Evolutionary conservation across 2,329 filamentous ascomycete genomes (phyloP).

Genomic region (Cryphonectria parasitica): DNA sequence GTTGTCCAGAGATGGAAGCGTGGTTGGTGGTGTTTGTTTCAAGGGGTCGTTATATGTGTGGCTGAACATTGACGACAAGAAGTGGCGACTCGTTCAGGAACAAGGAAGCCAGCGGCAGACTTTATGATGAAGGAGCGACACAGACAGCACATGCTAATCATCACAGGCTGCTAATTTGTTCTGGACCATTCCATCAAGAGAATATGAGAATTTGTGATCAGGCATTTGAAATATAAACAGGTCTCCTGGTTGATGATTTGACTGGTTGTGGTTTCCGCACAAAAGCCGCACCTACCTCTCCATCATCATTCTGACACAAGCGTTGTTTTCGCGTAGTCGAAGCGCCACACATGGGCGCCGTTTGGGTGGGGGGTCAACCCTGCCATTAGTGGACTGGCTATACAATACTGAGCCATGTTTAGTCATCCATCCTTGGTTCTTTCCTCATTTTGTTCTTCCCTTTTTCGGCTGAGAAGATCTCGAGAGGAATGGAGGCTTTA

Average conservation of each 20-base stretch:
- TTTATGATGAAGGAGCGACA: neutral
- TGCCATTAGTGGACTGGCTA: neutral
- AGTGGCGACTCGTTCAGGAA: neutral
- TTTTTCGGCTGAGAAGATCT: neutral
- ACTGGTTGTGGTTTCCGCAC: slow-evolving; percentile 26
- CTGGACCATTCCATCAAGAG: slow-evolving; percentile 1
- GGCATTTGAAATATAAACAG: neutral
- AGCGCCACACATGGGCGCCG: neutral
- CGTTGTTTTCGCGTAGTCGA: slow-evolving; percentile 27
- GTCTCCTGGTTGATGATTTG: neutral
- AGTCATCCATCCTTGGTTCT: neutral
- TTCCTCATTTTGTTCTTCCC: neutral
- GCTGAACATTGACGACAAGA: neutral
- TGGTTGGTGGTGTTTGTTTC: neutral
- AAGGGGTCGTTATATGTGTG: neutral
- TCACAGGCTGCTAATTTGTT: neutral
- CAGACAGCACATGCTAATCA: neutral
- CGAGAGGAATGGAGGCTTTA: no score
- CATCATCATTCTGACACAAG: slow-evolving; percentile 5
- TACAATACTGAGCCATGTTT: neutral
- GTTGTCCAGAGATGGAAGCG: neutral
- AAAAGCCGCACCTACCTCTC: slow-evolving; percentile 21
- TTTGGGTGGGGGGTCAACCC: neutral
- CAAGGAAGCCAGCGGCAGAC: neutral
- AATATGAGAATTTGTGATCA: neutral